A percentile compares a stretch with the other conserved stretches of the same genome.
Conservation (phyloP, 129 eudicot genomes). For the Arctium minus region DNA sequence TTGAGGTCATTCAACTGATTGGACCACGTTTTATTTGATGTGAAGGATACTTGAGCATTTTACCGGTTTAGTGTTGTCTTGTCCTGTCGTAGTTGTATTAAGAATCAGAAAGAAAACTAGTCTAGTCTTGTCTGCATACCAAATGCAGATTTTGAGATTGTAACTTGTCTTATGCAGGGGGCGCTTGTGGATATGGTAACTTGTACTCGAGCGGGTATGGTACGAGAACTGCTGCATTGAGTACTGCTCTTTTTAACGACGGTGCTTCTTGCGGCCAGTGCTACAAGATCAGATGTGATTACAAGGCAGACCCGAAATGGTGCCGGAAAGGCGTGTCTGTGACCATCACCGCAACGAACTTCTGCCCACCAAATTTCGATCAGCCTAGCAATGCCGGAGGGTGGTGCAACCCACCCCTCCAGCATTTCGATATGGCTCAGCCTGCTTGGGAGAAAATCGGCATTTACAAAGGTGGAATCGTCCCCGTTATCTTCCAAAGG, state of each 20-base stretch:
- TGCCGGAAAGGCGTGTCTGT: slow-evolving; percentile 66
- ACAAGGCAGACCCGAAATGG: slow-evolving; percentile 57
- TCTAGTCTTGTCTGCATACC: background rate
- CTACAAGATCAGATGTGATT: slow-evolving; percentile 66
- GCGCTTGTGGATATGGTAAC: slow-evolving; percentile 94
- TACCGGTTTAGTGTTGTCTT: background rate
- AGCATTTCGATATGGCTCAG: slow-evolving; percentile 96
- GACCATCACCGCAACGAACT: slow-evolving; percentile 83
- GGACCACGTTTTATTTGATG: no score
- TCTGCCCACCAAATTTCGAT: slow-evolving; percentile 76
- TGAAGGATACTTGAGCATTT: no score
- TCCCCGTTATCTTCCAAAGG: slow-evolving; percentile 78
- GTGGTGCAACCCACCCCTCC: slow-evolving; percentile 94
- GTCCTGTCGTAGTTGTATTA: background rate
- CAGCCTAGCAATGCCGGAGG: slow-evolving; percentile 71
- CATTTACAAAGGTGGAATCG: slow-evolving; percentile 69
- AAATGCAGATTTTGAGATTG: background rate
- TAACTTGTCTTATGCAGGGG: slow-evolving; percentile 41
- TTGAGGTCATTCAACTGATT: no score
- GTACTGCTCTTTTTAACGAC: slow-evolving; percentile 84
- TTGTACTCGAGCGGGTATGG: slow-evolving; percentile 74
- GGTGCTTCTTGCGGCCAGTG: slow-evolving; percentile 88
- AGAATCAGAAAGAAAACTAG: background rate
- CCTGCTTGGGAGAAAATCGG: slow-evolving; percentile 97
- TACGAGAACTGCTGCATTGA: slow-evolving; percentile 79